Evolutionary conservation across 768 basidiomycete species (phyloP).

Genomic region (Naganishia kalamii): DNA sequence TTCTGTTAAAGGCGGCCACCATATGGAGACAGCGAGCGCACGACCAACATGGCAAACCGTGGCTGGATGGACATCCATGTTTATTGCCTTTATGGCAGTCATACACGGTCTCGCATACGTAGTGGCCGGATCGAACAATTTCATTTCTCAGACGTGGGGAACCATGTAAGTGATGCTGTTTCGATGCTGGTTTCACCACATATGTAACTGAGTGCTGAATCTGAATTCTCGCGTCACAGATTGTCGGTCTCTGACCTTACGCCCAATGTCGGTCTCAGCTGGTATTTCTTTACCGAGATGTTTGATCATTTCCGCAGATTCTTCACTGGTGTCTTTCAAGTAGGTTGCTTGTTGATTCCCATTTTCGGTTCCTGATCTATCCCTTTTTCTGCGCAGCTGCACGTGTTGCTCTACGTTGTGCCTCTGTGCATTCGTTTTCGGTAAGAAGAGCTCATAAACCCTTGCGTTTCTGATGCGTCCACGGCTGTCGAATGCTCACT

Average conservation of each 20-base stretch:
- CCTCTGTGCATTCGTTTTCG: slow-evolving; percentile 85
- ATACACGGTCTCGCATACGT: background rate
- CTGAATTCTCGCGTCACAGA: slow-evolving; percentile 48
- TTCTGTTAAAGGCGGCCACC: slow-evolving; percentile 49
- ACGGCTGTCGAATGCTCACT: background rate
- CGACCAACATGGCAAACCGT: background rate
- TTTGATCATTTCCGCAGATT: slow-evolving; percentile 96
- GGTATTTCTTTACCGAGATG: slow-evolving; percentile 99
- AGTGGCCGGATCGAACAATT: background rate
- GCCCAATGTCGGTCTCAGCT: slow-evolving; percentile 90
- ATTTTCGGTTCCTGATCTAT: background rate
- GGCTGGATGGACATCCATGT: background rate
- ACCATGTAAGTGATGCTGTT: slow-evolving; percentile 57
- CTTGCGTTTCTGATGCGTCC: background rate
- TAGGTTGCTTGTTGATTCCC: slow-evolving; percentile 46
- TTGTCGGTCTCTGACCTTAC: slow-evolving; percentile 79
- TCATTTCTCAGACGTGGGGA: slow-evolving; percentile 62
- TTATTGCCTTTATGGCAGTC: background rate
- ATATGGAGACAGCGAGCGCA: background rate
- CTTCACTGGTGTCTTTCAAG: slow-evolving; percentile 90
- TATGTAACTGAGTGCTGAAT: background rate
- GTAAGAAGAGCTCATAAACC: slow-evolving; percentile 48
- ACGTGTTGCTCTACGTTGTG: slow-evolving; percentile 70
- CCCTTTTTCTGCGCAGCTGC: slow-evolving; percentile 53
- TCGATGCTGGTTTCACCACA: background rate